Evolutionary conservation across 2,329 filamentous ascomycete genomes (phyloP).

Genomic region (Ophiobolus disseminans): DNA sequence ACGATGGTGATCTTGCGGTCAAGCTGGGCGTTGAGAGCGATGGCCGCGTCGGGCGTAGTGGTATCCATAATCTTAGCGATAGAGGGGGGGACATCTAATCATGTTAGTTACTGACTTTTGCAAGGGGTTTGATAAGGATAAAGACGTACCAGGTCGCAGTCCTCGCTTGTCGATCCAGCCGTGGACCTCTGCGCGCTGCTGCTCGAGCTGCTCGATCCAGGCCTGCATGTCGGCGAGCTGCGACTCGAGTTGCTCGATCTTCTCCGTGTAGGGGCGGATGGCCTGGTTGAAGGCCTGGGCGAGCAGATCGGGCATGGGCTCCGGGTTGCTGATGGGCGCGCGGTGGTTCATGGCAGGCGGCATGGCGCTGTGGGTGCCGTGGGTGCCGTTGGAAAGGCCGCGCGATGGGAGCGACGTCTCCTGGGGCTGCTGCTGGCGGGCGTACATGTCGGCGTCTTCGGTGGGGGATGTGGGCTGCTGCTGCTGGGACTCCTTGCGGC

Average conservation of each 20-base stretch:
- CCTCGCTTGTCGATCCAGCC: constrained; percentile 64
- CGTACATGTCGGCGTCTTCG: constrained; percentile 53
- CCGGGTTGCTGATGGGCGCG: constrained; percentile 39
- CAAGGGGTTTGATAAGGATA: background rate
- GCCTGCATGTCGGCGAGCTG: constrained; percentile 59
- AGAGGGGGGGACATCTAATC: constrained; percentile 57
- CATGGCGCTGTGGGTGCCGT: constrained; percentile 33
- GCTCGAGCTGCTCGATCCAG: constrained; percentile 60
- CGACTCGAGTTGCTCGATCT: constrained; percentile 59
- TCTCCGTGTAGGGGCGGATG: constrained; percentile 59
- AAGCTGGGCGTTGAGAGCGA: constrained; percentile 62
- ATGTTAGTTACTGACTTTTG: constrained; percentile 17
- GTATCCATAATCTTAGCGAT: constrained; percentile 62
- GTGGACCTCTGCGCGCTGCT: constrained; percentile 60
- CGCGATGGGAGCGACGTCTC: constrained; percentile 39
- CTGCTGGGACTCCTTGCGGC: constrained; percentile 45
- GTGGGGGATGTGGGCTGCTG: constrained; percentile 35
- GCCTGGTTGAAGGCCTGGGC: constrained; percentile 62
- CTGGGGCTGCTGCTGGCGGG: constrained; percentile 52
- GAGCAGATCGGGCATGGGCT: constrained; percentile 59
- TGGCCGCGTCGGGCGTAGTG: constrained; percentile 56
- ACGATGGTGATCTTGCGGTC: constrained; percentile 66
- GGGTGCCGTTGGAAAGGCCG: constrained; percentile 25
- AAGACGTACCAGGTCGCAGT: constrained; percentile 57
- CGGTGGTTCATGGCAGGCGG: constrained; percentile 32